Evolutionary conservation across 208 protist species (phyloP), one percentile per base, ranked within the genome.

Genomic region (Porcisia deanei): DNA sequence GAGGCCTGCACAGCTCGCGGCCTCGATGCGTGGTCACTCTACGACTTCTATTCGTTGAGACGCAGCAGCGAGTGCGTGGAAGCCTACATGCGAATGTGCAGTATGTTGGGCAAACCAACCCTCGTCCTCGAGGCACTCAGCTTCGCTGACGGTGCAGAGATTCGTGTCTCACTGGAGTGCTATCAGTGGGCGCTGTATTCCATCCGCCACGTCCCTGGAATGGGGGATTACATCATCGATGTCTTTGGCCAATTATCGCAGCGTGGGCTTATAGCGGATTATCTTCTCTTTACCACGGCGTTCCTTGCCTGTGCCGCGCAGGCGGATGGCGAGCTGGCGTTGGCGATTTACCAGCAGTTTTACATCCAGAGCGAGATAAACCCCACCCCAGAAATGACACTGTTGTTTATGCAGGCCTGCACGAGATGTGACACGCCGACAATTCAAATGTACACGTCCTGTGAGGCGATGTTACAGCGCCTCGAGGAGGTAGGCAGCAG

Each of bases 21-120:
- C 63, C 75, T 92, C 59, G 94, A 98, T 53, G 72, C 86, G 57
- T 98, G 94, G 93, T 82, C 86, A 8, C 86, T 98, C 20, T 98
- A 85, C 77, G 94, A 98, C 76, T 96, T 98, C 78, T 98, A 94
- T 77, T 72, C 87, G 49, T 77, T 96, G 30, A 60, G 52, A 39
- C 92, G 91, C 60, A 89, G 70, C 64, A 81, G 79, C 6, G 65
- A 57, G 7, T 88, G 87, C 43, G 70, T 97, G 49, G 89, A 91
- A 77, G 86, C 91, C 37, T 94, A 95, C 77, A 86, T 95, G 80
- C 88, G 91, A 39, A 85, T 96, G 81, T 89, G 88, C 73, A 81
- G 75, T 39, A 85, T 89, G 61, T 58, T 92, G 60, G 70, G 79
- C 49, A 74, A 77, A 57, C 91, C 94, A n/a, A 81, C 74, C 30